Base-by-base conservation (phyloP, 345 rosid species). In the Conringia planisiliqua region DNA sequence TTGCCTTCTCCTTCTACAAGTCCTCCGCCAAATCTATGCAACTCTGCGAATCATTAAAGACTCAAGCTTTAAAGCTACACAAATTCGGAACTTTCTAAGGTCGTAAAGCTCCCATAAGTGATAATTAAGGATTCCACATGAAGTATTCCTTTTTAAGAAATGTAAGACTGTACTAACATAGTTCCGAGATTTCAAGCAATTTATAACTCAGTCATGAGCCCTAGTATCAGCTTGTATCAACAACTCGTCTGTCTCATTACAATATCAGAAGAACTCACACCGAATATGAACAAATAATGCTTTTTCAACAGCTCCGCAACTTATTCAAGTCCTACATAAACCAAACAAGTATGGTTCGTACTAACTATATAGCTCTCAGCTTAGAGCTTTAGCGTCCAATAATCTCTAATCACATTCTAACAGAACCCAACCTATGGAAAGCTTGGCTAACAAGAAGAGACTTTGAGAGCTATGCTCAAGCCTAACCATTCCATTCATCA, bases 21-120 rank as follows among this genome's bases (percentile, higher is more conserved):
- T 36, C 92, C 96, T 4, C 96, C 97, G 1, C 99, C 99, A 76
- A 86, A 92, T 24, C 90, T 82, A 75, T 92, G 96, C 48, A 95
- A 85, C 82, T 95, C 99, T 95, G 92, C 36, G 10, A 24, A 33
- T 30, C 40, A 63, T 57, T 57, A 65, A 65, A 46, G 76, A 55
- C 71, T 46, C 56, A 7, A 46, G 55, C 36, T 61, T 61, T 40
- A 42, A 52, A 43, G 47, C 74, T 18, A 63, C 17, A 22, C 26
- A 6, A 73, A 63, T 52, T 30, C 0, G 0, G 43, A 62, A 73
- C 63, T 56, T 18, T 27, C 43, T 35, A 44, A 26, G 35, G 38
- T 54, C 57, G 44, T 24, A 55, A 22, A 73, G 6, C 14, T 72
- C 56, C 29, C 13, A 50, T 50, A 20, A 26, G 17, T 26, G 26